Base-by-base conservation (phyloP, 1,139 yeast species). In the Saccharomyces uvarum region DNA sequence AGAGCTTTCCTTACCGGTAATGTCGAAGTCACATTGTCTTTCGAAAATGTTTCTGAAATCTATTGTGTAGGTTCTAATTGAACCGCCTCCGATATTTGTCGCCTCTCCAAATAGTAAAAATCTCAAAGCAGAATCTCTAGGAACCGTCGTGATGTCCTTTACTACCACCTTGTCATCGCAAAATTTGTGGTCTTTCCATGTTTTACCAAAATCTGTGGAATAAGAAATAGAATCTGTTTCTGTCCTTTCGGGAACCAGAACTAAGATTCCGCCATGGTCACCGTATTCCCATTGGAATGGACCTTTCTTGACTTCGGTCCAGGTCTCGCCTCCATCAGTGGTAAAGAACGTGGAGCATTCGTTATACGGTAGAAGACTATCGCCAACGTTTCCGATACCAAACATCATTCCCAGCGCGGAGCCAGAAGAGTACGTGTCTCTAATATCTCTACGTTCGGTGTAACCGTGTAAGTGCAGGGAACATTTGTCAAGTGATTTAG, bases 251-350 rank as follows among this genome's bases (percentile, higher is more conserved):
- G 81, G 76, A 3, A 86, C 93, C 51, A 91, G 70, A 1, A 87
- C 89, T 56, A 93, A 73, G 47, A 95, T 79, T 0, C 96, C 83
- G 6, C 99, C 99, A 61, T 90, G 86, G 68, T 95, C 99, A 57
- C 98, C 99, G 70, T 77, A 93, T 69, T 91, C 98, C 98, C 98
- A 95, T 81, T 86, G 86, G 64, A 80, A 79, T 0, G 81, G 79
- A 1, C 96, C 95, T 59, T 85, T 80, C 53, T 73, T 77, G 28
- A 90, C 74, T 70, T 89, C 96, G 54, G 71, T 81, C 99, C 99
- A 93, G 2, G 91, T 79, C 3, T 83, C 72, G 49, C 99, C 99
- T 2, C 95, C 99, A 72, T 95, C 97, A 4, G 77, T 75, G 13
- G 96, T 84, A 59, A 93, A 72, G 62, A 82, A 93, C 0, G 97